Conservation (phyloP, 2,329 filamentous ascomycete species). For the Chaetomium globosum region DNA sequence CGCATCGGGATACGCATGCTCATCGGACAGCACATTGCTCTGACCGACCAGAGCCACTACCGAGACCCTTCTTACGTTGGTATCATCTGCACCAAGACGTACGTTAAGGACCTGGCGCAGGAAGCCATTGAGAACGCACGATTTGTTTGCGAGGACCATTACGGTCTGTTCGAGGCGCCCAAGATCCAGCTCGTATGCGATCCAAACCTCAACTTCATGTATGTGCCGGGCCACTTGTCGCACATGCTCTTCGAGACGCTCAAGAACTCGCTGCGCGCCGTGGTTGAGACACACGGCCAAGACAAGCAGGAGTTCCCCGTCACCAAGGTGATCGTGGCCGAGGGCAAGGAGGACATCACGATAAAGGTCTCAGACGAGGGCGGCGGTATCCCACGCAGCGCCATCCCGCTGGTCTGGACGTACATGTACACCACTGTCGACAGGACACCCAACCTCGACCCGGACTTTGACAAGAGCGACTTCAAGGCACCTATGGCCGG, state of each 20-base stretch:
- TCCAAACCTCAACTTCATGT: conserved; percentile 96
- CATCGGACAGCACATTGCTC: conserved; percentile 95
- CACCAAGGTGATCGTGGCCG: conserved; percentile 95
- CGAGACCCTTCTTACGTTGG: conserved; percentile 93
- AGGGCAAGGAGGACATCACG: conserved; percentile 97
- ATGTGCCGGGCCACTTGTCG: conserved; percentile 95
- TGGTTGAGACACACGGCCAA: conserved; percentile 91
- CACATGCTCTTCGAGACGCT: conserved; percentile 99
- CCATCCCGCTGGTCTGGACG: conserved; percentile 98
- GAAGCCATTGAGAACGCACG: conserved; percentile 98
- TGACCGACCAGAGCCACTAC: conserved; percentile 89
- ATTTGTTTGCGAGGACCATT: conserved; percentile 99
- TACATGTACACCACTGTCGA: conserved; percentile 99
- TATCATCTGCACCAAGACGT: conserved; percentile 98
- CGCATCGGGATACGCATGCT: conserved; percentile 99
- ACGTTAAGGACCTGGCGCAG: conserved; percentile 89
- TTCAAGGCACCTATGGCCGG: conserved; percentile 99
- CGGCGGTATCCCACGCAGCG: conserved; percentile 87
- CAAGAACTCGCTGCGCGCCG: conserved; percentile 95
- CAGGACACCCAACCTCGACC: conserved; percentile 89
- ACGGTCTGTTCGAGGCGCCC: conserved; percentile 93
- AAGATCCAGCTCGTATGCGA: conserved; percentile 97
- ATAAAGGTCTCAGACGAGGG: conserved; percentile 98
- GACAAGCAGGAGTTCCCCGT: conserved; percentile 96
- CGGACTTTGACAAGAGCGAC: conserved; percentile 97